These are phyloP conservation scores for Acanthamoeba royreba DNA, from an alignment of 208 protist genomes.

Conservation along the genomic window DNA sequence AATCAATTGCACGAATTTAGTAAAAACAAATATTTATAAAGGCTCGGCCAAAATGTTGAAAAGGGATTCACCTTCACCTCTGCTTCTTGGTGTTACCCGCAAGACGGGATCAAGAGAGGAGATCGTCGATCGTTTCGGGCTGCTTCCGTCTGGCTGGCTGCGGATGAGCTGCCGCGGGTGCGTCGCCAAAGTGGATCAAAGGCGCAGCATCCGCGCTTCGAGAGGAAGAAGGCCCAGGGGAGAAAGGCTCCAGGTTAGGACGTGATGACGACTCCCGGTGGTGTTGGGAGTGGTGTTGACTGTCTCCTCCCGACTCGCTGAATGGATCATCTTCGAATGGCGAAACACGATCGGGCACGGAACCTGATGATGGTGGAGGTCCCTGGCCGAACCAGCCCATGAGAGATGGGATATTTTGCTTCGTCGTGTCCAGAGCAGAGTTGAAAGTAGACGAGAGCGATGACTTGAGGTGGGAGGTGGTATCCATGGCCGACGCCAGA, in stretches of 20 bases:
- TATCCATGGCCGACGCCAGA: neutral
- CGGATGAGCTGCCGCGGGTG: neutral
- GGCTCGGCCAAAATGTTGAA: too few species aligned
- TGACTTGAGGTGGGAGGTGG: neutral
- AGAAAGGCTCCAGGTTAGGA: neutral
- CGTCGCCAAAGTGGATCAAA: neutral
- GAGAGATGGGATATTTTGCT: neutral
- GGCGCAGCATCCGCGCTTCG: neutral
- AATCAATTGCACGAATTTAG: too few species aligned
- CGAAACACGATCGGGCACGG: too few species aligned
- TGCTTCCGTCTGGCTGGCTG: too few species aligned
- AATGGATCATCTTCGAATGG: neutral
- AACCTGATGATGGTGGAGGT: too few species aligned
- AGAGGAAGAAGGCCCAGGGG: neutral
- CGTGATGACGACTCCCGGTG: too few species aligned
- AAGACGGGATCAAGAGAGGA: too few species aligned
- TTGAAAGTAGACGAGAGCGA: neutral
- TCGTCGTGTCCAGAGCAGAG: neutral
- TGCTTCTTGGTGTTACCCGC: too few species aligned
- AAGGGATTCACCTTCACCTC: too few species aligned
- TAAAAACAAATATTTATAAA: too few species aligned
- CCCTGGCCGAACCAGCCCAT: conserved; percentile 27
- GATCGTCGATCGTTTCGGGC: too few species aligned
- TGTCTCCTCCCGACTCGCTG: neutral
- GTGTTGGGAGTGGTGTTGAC: too few species aligned